These are phyloP conservation scores for Solanum piurae DNA, from an alignment of 257 asterid genomes.

Conservation along the genomic window DNA sequence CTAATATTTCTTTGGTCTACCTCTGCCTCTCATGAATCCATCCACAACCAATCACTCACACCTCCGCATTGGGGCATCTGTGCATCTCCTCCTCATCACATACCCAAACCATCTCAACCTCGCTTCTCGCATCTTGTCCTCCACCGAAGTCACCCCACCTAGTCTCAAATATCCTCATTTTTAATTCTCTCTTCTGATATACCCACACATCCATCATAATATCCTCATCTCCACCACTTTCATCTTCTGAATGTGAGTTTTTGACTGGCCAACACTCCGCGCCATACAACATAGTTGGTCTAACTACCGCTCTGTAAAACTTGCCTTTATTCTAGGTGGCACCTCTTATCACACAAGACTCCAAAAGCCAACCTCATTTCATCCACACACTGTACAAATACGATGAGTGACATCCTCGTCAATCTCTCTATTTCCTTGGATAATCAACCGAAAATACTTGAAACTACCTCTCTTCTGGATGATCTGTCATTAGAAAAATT, in stretches of 20 bases:
- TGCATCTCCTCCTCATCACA: neutral
- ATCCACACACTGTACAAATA: neutral
- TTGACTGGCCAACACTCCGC: neutral
- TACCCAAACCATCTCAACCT: neutral
- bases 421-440: neutral
- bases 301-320: neutral
- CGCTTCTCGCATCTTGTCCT: neutral
- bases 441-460: neutral
- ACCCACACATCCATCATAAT: neutral
- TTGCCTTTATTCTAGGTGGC: neutral
- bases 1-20: neutral
- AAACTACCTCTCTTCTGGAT: neutral
- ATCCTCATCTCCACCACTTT: neutral
- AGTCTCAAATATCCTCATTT: neutral
- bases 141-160: neutral
- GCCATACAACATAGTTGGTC: neutral
- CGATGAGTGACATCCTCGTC: neutral
- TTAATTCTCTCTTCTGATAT: neutral
- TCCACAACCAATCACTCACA: neutral
- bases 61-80: neutral
- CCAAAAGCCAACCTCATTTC: neutral
- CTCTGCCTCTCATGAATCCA: neutral
- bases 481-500: neutral
- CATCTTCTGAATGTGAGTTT: neutral
- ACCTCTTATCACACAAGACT: neutral